Evolutionary conservation across 2,329 filamentous ascomycete species (phyloP), one percentile per base, ranked within the genome.

Genomic region (Xylogone sp.): DNA sequence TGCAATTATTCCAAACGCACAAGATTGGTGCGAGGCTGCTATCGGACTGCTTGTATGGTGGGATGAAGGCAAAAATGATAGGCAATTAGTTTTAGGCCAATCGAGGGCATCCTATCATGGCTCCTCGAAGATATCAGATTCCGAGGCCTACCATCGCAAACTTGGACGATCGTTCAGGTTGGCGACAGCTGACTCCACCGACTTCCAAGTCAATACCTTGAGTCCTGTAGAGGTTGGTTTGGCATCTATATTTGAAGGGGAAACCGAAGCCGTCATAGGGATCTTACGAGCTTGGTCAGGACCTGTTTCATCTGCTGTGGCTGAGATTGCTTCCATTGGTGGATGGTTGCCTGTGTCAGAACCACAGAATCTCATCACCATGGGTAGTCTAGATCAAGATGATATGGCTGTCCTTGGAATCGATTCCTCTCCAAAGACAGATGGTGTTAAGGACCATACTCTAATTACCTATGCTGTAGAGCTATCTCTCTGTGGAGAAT

Each of bases 21-120:
- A 93, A 63, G 92, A 97, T 68, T 97, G 93, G 93, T 84, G 93
- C 48, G 93, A 97, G 72, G 92, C 90, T 0, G 88, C 86, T 0
- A 72, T 97, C 53, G 88, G 86, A 1, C 73, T 97, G 46, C 85
- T 92, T 27, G 85, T 88, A 5, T 97, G 93, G 93, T 96, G 92
- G 91, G 87, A 96, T 64, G 90, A 94, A 54, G 81, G 82, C n/a
- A 81, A 84, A 53, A 78, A 84, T 9, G 73, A 76, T 46, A 58
- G 58, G 48, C 61, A 57, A 42, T 42, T 62, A 42, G 56, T 61
- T 43, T 52, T 59, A 21, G 57, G 62, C 21, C 56, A 56, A 46
- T 64, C 65, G 4, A 58, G 59, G 19, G 53, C 49, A 39, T 52
- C 42, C 21, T 55, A 54, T 27, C 51, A 51, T 18, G 51, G 67